Conservation (phyloP, 306 rosid genomes). For the Trifolium repens region DNA sequence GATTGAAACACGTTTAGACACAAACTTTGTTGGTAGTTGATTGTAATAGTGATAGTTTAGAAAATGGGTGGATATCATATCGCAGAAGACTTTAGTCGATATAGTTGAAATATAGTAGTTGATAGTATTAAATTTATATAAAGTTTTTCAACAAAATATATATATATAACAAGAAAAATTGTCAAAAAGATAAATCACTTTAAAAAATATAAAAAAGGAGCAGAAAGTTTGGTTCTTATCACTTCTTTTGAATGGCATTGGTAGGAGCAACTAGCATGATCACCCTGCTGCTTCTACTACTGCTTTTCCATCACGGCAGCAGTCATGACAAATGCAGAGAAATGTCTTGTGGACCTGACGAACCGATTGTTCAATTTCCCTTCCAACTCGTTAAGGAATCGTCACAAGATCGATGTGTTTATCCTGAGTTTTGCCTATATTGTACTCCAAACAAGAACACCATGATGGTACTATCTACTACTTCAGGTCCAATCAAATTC, state of each 20-base stretch:
- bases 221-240: too few species aligned
- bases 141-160: too few species aligned
- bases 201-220: too few species aligned
- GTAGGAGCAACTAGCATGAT: not conserved
- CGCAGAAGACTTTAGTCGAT: too few species aligned
- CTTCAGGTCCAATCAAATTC: conserved; percentile 9
- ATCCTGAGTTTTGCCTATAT: not conserved
- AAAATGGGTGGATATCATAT: too few species aligned
- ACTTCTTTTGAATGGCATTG: not conserved
- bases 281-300: not conserved
- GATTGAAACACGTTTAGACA: too few species aligned
- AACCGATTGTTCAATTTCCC: not conserved
- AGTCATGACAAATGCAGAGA: not conserved
- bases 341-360: not conserved
- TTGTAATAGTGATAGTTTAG: too few species aligned
- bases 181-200: too few species aligned
- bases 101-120: too few species aligned
- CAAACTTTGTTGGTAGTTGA: too few species aligned
- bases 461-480: not conserved
- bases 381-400: conserved; percentile 8
- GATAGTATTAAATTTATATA: too few species aligned
- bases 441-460: not conserved
- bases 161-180: too few species aligned
- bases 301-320: not conserved
- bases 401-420: not conserved